Percentiles rank a stretch among this genome's conserved stretches.
Evolutionary conservation across 2,329 filamentous ascomycete genomes (phyloP).

Genomic region (Zymoseptoria pseudotritici): DNA sequence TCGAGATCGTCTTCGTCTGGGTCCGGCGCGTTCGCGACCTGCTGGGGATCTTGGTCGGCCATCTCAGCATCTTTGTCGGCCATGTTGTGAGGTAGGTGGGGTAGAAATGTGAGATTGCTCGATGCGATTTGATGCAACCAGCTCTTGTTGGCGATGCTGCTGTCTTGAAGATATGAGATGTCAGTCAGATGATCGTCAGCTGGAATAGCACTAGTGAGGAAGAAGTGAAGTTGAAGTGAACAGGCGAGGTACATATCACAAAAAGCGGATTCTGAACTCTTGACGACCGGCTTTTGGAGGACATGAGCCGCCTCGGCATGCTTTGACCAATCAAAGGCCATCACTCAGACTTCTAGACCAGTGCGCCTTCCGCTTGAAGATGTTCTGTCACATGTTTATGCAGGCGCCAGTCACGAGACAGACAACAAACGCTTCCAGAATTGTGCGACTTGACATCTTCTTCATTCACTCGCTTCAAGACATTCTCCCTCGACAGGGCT

Average conservation of each 20-base stretch:
- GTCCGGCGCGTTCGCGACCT: slow-evolving; percentile 50
- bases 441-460: background rate
- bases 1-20: slow-evolving; percentile 89
- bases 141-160: too few species aligned
- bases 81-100: slow-evolving; percentile 12
- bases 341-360: background rate
- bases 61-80: slow-evolving; percentile 16
- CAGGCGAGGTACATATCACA: too few species aligned
- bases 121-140: too few species aligned
- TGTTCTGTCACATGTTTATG: background rate
- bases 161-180: too few species aligned
- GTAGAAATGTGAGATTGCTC: background rate
- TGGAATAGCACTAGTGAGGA: too few species aligned
- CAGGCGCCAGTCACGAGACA: background rate
- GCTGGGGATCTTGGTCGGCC: slow-evolving; percentile 11
- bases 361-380: background rate
- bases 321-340: background rate
- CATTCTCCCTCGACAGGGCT: background rate
- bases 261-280: too few species aligned
- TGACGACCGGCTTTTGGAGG: too few species aligned
- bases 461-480: background rate
- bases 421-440: background rate
- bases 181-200: too few species aligned
- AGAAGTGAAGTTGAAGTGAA: too few species aligned
- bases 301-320: background rate